A percentile compares a stretch with the other conserved stretches of the same genome.
These are phyloP conservation scores for Phytophthora sp. DNA, from an alignment of 352 stramenopile genomes.

Conservation along the genomic window DNA sequence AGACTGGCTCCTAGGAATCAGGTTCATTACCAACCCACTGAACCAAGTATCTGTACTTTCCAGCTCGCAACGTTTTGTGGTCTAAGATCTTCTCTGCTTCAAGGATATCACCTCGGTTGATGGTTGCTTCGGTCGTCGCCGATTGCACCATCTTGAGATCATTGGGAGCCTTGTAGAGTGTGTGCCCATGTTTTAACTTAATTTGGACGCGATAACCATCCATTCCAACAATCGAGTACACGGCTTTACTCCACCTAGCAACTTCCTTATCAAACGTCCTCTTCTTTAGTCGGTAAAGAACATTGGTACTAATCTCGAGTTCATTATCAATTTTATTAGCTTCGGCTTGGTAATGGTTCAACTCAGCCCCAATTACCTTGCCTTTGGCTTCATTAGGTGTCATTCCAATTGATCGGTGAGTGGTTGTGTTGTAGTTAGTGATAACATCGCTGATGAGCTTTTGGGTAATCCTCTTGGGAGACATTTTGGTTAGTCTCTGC, in stretches of 20 bases:
- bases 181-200: too few species aligned
- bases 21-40: conserved; percentile 27
- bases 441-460: conserved; percentile 29
- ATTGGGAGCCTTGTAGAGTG: too few species aligned
- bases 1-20: conserved; percentile 18
- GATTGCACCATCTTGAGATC: conserved; percentile 26
- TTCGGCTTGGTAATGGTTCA: conserved; percentile 30
- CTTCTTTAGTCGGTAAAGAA: too few species aligned
- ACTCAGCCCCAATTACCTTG: conserved; percentile 22
- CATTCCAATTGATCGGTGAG: too few species aligned
- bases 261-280: too few species aligned
- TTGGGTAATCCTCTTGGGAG: conserved; percentile 18
- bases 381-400: conserved; percentile 36
- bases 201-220: too few species aligned
- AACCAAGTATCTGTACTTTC: too few species aligned
- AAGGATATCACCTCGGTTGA: conserved; percentile 19
- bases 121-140: conserved; percentile 5
- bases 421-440: conserved; percentile 41
- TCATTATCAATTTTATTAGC: too few species aligned
- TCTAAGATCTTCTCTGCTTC: conserved; percentile 25
- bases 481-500: conserved; percentile 28
- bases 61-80: conserved; percentile 1
- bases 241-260: too few species aligned
- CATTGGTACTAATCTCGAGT: too few species aligned
- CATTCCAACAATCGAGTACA: too few species aligned